Conservation (phyloP, 1,284 basidiomycete species). For the Boletus mariae region DNA sequence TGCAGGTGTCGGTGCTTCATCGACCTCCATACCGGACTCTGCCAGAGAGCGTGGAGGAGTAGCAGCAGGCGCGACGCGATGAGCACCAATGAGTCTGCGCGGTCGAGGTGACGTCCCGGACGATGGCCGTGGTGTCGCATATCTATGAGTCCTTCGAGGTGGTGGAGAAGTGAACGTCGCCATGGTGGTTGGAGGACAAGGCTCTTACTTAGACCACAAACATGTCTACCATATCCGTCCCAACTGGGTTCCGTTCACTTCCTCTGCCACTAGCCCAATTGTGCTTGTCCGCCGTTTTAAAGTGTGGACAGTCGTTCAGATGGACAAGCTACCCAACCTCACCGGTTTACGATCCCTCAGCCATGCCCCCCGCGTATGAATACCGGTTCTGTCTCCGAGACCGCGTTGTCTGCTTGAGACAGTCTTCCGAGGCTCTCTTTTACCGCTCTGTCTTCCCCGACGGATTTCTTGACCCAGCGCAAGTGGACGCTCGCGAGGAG, state of each 20-base stretch:
- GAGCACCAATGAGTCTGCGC: conserved; percentile 23
- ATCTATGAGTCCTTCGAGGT: conserved; percentile 42
- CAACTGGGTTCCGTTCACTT: conserved; percentile 53
- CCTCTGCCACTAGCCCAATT: conserved; percentile 62
- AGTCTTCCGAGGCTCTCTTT: conserved; percentile 62
- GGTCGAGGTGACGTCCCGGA: conserved; percentile 34
- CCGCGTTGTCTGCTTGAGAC: conserved; percentile 80
- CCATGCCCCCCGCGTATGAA: conserved; percentile 44
- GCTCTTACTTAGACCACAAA: conserved; percentile 4
- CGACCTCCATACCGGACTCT: conserved; percentile 61
- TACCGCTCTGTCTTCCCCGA: conserved; percentile 69
- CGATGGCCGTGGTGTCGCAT: conserved; percentile 37
- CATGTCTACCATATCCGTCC: conserved; percentile 12
- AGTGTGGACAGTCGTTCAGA: conserved; percentile 79
- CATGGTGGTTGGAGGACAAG: conserved; percentile 17
- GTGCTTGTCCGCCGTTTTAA: conserved; percentile 67
- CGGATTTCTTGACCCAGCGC: conserved; percentile 29
- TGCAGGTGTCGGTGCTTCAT: conserved; percentile 39
- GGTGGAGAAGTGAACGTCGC: conserved; percentile 41
- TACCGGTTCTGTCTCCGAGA: conserved; percentile 75
- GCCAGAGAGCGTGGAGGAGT: conserved; percentile 35
- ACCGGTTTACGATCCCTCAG: conserved; percentile 10
- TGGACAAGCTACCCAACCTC: conserved; percentile 52
- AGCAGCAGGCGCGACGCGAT: conserved; percentile 26
- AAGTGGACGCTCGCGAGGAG: conserved; percentile 41